Evolutionary conservation across 1,139 yeast genomes (phyloP).

Genomic region (Candida sanyaensis): DNA sequence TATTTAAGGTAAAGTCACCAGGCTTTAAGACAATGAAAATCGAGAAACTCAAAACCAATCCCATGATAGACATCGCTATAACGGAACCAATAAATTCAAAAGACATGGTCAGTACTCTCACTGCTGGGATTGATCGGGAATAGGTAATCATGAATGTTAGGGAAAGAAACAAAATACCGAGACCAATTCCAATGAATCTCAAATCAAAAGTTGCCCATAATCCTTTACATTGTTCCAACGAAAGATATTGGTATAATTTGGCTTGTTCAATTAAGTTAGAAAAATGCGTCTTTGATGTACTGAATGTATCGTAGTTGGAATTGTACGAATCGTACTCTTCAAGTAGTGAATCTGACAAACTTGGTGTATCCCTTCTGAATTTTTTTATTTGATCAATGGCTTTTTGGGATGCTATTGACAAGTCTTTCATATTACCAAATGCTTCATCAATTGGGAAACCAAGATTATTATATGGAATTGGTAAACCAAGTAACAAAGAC

Average conservation of each 20-base stretch:
- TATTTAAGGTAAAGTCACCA: conserved; percentile 41
- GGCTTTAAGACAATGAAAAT: conserved; percentile 61
- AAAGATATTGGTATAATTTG: conserved; percentile 52
- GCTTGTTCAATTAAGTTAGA: conserved; percentile 30
- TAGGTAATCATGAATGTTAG: conserved; percentile 60
- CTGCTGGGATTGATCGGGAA: conserved; percentile 78
- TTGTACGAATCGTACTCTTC: conserved; percentile 9
- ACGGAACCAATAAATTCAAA: conserved; percentile 72
- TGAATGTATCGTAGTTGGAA: conserved; percentile 16
- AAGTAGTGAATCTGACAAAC: conserved; percentile 32
- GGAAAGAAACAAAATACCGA: conserved; percentile 55
- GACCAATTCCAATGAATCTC: conserved; percentile 64
- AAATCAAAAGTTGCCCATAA: conserved; percentile 90
- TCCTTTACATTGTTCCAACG: conserved; percentile 69
- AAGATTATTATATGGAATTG: conserved; percentile 87
- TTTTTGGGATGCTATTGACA: conserved; percentile 43
- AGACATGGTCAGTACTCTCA: conserved; percentile 72
- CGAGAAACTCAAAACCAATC: conserved; percentile 54
- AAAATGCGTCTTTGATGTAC: conserved; percentile 15
- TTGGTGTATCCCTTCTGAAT: conserved; percentile 38
- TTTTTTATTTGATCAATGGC: conserved; percentile 65
- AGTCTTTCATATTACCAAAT: conserved; percentile 39
- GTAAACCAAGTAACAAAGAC: conserved; percentile 78
- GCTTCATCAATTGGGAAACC: conserved; percentile 88
- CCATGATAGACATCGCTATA: conserved; percentile 62